phyloP scores from a whole-genome alignment of 306 rosid species.

The Datisca glomerata region DNA sequence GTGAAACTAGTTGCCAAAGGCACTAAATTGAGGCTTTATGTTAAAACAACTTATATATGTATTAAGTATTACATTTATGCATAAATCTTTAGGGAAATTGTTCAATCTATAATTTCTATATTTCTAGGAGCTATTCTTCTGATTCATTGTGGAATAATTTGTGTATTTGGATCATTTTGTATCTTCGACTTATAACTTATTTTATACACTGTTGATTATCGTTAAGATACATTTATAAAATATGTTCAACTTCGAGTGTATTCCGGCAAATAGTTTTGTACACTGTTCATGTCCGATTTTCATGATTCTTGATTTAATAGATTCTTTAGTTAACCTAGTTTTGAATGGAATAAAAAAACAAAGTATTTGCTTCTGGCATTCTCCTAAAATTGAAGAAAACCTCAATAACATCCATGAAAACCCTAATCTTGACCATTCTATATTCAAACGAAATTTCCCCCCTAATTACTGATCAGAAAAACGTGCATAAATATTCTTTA shows the following conservation, averaged over 20 bases:
- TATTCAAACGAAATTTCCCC: constrained; percentile 39
- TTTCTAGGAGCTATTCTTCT: too few species aligned
- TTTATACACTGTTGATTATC: too few species aligned
- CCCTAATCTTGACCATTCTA: constrained; percentile 54
- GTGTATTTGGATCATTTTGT: too few species aligned
- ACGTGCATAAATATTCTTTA: constrained; percentile 4
- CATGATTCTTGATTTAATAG: neutral
- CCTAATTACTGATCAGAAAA: constrained; percentile 1
- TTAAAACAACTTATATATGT: too few species aligned
- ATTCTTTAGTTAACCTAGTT: constrained; percentile 20
- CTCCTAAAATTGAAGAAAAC: constrained; percentile 20
- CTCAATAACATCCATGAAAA: constrained; percentile 44
- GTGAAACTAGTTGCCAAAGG: too few species aligned
- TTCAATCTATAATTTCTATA: too few species aligned
- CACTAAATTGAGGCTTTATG: too few species aligned
- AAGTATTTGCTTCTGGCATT: constrained; percentile 16
- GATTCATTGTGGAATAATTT: too few species aligned
- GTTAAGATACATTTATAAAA: too few species aligned
- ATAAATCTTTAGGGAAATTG: too few species aligned
- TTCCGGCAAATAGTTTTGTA: neutral
- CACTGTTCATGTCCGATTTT: neutral
- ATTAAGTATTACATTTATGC: too few species aligned
- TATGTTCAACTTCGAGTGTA: neutral
- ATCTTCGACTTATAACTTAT: too few species aligned
- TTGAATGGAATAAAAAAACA: constrained; percentile 1